Evolutionary conservation across 2,329 filamentous ascomycete genomes (phyloP), one percentile per base, ranked within the genome.

Genomic region (Diaporthe longicolla): DNA sequence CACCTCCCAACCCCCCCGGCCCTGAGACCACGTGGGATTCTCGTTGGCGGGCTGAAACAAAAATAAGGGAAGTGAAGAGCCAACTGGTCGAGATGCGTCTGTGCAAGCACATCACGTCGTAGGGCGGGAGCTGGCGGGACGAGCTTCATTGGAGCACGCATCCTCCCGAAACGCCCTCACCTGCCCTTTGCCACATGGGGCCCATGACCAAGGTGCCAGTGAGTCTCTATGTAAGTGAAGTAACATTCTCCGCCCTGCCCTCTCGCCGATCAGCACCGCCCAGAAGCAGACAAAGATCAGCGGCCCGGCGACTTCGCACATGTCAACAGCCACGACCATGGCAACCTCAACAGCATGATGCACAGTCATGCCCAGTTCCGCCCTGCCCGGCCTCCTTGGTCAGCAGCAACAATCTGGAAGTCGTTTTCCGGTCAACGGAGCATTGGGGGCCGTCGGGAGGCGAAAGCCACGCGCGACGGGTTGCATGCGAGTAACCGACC

Each of bases 101-200:
- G 63, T 66, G 63, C 63, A 66, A 66, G 63, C 32, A 50, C 43
- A 61, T 43, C 58, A 24, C 45, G 40, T 40, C 63, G 24, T 52
- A 66, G 63, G 63, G 45, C 63, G 40, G 40, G 40, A 43, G 40
- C 40, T 43, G 40, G 40, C 40, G 63, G 63, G 43, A 61, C 58
- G 63, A 66, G 45, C 13, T 66, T 66, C 63, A 52, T 52, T 52
- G 63, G 63, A 66, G 43, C 63, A 48, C 45, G 45, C 63, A 52
- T 66, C 29, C 63, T 66, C 63, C 63, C 63, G 63, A 66, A 52
- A 52, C 63, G 63, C 45, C 63, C 35, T 48, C 63, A 66, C 45
- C 63, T 66, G 63, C 63, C 43, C 58, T 45, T 37, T 52, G 63
- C 63, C 63, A 66, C 63, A 66, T 66, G 63, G 63, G n/a, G 45